These are phyloP conservation scores for Mortierella sp. DNA, from an alignment of 371 early-diverging fungal genomes.

Conservation along the genomic window DNA sequence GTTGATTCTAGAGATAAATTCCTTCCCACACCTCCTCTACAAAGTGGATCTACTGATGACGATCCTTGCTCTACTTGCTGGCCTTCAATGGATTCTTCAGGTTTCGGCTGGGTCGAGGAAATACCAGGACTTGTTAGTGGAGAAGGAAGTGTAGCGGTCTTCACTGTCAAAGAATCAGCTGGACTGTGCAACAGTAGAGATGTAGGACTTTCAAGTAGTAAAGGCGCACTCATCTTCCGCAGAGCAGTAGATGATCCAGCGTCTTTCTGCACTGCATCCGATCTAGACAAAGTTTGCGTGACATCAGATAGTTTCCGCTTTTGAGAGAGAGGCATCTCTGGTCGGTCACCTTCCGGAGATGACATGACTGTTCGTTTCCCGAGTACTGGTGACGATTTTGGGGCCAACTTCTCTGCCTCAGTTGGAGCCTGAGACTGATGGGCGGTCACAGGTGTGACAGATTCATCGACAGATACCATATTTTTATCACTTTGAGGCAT, in stretches of 20 bases:
- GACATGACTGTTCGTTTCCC: slow-evolving; percentile 35
- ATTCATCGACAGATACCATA: neutral
- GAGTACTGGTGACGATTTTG: slow-evolving; percentile 19
- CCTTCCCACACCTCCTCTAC: neutral
- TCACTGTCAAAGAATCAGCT: neutral
- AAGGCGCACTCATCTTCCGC: slow-evolving; percentile 5
- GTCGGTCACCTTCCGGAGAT: slow-evolving; percentile 8
- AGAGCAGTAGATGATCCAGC: too few relatives aligned
- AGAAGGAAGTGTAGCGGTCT: too few relatives aligned
- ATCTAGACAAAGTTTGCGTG: slow-evolving; percentile 18
- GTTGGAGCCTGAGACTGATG: too few relatives aligned
- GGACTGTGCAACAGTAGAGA: slow-evolving; percentile 2
- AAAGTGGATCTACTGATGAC: neutral
- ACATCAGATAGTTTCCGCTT: slow-evolving; percentile 45
- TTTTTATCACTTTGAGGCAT: neutral
- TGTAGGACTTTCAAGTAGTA: slow-evolving; percentile 11
- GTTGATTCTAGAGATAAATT: neutral
- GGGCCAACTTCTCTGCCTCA: too few relatives aligned
- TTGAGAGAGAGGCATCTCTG: slow-evolving; percentile 23
- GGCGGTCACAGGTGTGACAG: neutral
- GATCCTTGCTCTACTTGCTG: neutral
- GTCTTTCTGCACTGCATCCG: slow-evolving; percentile 14
- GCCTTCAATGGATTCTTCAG: neutral
- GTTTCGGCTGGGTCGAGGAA: neutral
- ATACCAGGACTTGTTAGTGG: too few relatives aligned